Evolutionary conservation across 305 asterid genomes (phyloP).

Genomic region (Andrographis paniculata): DNA sequence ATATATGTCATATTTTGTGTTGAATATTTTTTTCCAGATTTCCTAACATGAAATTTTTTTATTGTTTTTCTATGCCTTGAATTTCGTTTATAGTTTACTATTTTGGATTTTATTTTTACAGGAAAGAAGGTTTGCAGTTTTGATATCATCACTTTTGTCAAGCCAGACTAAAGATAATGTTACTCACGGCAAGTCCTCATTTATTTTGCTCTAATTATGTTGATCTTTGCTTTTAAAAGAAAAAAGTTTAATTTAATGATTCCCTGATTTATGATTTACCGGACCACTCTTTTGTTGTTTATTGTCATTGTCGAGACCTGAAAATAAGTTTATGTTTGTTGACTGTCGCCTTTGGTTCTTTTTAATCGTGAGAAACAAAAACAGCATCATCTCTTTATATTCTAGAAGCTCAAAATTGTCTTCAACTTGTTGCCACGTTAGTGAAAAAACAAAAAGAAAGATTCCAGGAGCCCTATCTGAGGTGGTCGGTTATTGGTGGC

Average conservation of each 20-base stretch:
- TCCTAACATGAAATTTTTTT: neutral
- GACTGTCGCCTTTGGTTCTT: neutral
- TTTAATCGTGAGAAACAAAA: neutral
- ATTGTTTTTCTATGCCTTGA: neutral
- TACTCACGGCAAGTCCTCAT: constrained; percentile 69
- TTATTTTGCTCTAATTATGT: constrained; percentile 5
- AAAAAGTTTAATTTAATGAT: neutral
- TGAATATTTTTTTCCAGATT: neutral
- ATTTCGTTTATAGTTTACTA: neutral
- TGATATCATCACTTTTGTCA: constrained; percentile 81
- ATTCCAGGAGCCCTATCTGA: neutral
- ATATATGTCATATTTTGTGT: neutral
- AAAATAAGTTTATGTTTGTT: neutral
- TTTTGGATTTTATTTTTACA: constrained; percentile 20
- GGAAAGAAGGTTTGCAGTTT: constrained; percentile 94
- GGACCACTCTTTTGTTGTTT: neutral
- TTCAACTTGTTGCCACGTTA: too few species aligned
- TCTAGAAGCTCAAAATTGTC: constrained; percentile 8
- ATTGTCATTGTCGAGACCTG: neutral
- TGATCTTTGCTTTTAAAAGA: neutral
- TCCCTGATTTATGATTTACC: neutral
- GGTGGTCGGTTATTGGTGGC: neutral
- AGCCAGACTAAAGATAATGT: constrained; percentile 97
- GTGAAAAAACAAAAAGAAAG: neutral
- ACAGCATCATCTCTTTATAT: neutral